Conservation (phyloP, 805 yeast genomes). For the Hemisphaericaspora nanyangensis region DNA sequence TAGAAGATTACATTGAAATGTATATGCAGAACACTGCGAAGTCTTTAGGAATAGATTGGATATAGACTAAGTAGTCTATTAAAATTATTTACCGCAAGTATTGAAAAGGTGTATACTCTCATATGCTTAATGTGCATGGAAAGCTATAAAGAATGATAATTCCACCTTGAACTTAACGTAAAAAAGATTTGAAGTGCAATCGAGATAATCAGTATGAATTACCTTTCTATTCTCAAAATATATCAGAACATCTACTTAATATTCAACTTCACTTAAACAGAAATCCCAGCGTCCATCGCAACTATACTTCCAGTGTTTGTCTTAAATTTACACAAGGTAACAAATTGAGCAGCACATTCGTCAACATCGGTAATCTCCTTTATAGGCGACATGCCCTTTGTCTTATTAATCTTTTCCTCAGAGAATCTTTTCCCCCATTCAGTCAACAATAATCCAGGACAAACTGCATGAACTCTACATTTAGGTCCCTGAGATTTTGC, state of each 20-base stretch:
- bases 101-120: too few relatives aligned
- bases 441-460: slow-evolving; percentile 18
- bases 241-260: too few relatives aligned
- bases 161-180: too few relatives aligned
- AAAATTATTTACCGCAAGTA: too few relatives aligned
- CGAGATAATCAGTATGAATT: too few relatives aligned
- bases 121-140: too few relatives aligned
- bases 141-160: too few relatives aligned
- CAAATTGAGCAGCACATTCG: slow-evolving; percentile 22
- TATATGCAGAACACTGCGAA: slow-evolving; percentile 41
- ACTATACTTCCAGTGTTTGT: slow-evolving; percentile 23
- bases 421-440: slow-evolving; percentile 25
- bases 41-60: slow-evolving; percentile 38
- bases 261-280: too few relatives aligned
- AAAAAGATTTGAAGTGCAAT: too few relatives aligned
- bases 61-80: too few relatives aligned
- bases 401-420: slow-evolving; percentile 11
- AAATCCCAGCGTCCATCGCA: slow-evolving; percentile 21
- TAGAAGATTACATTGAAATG: slow-evolving; percentile 45
- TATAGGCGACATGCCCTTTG: slow-evolving; percentile 16
- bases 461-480: slow-evolving; percentile 13
- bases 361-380: slow-evolving; percentile 18
- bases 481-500: slow-evolving; percentile 19
- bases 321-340: slow-evolving; percentile 16
- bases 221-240: too few relatives aligned